A percentile compares a stretch with the other conserved stretches of the same genome.
Conservation (phyloP, 1,284 basidiomycete genomes). For the Hypsizygus ulmarius region DNA sequence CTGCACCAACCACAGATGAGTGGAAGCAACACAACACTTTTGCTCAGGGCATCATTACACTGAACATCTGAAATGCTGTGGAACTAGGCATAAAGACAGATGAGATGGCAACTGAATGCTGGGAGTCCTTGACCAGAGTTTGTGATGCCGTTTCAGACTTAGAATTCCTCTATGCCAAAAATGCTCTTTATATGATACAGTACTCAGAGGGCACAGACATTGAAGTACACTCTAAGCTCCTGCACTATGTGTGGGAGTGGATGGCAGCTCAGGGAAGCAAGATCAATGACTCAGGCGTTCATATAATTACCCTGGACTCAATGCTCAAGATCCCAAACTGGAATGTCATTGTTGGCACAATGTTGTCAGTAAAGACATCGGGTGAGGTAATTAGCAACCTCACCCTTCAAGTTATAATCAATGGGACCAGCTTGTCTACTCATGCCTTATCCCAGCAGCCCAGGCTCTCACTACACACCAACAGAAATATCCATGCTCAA, state of each 20-base stretch:
- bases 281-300: background rate
- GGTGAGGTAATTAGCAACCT: background rate
- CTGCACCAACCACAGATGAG: conserved; percentile 16
- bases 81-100: conserved; percentile 19
- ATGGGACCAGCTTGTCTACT: background rate
- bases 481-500: background rate
- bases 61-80: conserved; percentile 20
- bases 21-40: conserved; percentile 20
- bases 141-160: conserved; percentile 4
- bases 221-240: background rate
- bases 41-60: conserved; percentile 14
- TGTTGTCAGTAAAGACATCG: background rate
- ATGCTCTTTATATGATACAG: background rate
- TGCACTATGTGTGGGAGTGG: background rate
- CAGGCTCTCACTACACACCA: conserved; percentile 1
- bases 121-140: conserved; percentile 15
- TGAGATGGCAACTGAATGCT: conserved; percentile 23
- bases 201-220: conserved; percentile 2
- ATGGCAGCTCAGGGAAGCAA: background rate
- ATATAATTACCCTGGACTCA: background rate
- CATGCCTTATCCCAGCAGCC: background rate
- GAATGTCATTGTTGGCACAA: conserved; percentile 2
- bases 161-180: background rate
- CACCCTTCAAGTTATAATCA: background rate
- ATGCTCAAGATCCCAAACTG: background rate